Evolutionary conservation across 768 basidiomycete species (phyloP).

Genomic region (Sutorius australiensis): DNA sequence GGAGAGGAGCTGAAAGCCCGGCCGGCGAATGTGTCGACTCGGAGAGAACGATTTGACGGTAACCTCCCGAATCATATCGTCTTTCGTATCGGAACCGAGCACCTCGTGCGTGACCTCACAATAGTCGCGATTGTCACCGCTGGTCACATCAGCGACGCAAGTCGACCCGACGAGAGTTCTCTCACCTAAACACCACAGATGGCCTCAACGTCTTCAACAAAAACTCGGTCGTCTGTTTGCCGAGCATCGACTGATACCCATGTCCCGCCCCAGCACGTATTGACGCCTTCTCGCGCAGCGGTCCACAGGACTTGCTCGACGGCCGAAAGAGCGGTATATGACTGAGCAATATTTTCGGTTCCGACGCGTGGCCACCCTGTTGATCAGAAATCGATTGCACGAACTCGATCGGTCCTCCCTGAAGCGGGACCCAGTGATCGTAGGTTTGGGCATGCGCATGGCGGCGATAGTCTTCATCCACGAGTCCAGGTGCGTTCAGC

Average conservation of each 20-base stretch:
- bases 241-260: constrained; percentile 80
- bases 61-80: constrained; percentile 57
- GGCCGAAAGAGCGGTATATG: constrained; percentile 84
- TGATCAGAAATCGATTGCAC: constrained; percentile 43
- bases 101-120: constrained; percentile 68
- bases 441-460: constrained; percentile 47
- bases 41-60: constrained; percentile 88
- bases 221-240: constrained; percentile 73
- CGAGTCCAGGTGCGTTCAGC: constrained; percentile 73
- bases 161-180: neutral
- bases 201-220: constrained; percentile 68
- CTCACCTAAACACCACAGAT: constrained; percentile 65
- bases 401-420: constrained; percentile 57
- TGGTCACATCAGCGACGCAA: constrained; percentile 23
- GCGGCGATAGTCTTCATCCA: constrained; percentile 77
- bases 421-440: constrained; percentile 51
- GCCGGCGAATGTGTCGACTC: constrained; percentile 62
- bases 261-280: constrained; percentile 75
- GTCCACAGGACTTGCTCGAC: constrained; percentile 73
- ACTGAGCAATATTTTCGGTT: constrained; percentile 59
- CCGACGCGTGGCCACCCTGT: constrained; percentile 14
- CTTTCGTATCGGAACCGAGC: constrained; percentile 21
- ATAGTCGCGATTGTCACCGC: constrained; percentile 90
- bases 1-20: constrained; percentile 86
- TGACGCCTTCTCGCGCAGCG: constrained; percentile 63